Evolutionary conservation across 2,329 filamentous ascomycete genomes (phyloP), one percentile per base, ranked within the genome.

Genomic region (Alternaria incomplexa): DNA sequence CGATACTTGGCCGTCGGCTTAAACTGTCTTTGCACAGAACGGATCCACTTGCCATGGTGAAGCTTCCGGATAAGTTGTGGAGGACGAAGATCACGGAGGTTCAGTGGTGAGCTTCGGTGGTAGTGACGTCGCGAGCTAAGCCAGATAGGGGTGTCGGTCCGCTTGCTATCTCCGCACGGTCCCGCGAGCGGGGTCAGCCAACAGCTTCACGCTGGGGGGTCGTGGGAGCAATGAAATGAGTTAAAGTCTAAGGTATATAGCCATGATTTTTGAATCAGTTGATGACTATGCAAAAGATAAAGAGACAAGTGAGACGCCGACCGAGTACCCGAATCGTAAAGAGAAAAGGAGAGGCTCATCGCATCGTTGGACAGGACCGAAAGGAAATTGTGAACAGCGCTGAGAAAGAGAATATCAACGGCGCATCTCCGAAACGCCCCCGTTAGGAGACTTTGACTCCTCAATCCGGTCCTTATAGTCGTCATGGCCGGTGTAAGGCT

Each of bases 1-100:
- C 66, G 54, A 50, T 51, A 45, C 65, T 67, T 67, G 63, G 59
- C 28, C 25, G 6, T 56, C 40, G 40, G 47, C 48, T 58, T 58
- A 43, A 59, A 28, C 23, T 23, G 10, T 43, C 20, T 56, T 40
- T 43, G 58, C 32, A 43, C 8, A 22, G 23, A 13, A 40, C 22
- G 36, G 47, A 13, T 50, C 40, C 48, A 47, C 51, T 23, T 25
- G 36, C 43, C 48, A 58, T 52, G 40, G 47, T n/a, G 22, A 40
- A 52, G 23, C 43, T 47, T 58, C 44, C 55, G 8, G 23, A 51
- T n/a, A 32, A 40, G 55, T 46, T 28, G 17, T 11, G 17, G 30
- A 53, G 20, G 7, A 47, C 48, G 59, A 62, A 36, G 48, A 58
- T 62, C 43, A 25, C 32, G 20, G 43, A 13, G 20, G 26, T 13